A percentile compares a stretch with the other conserved stretches of the same genome.
Conservation (phyloP, 1,284 basidiomycete genomes). For the Pyrrhoderma lamaoense region DNA sequence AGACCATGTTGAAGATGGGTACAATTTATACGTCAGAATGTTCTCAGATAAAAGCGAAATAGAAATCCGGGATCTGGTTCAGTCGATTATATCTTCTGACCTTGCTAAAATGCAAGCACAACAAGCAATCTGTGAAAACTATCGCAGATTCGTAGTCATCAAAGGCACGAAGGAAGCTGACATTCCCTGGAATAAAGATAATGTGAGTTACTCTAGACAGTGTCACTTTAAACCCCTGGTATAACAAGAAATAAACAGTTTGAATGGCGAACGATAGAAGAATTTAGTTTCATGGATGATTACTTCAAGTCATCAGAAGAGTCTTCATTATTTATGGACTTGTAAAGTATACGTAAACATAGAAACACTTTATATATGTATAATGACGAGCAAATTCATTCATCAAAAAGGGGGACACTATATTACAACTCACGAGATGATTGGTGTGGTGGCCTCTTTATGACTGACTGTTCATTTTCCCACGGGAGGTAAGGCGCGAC, state of each 20-base stretch:
- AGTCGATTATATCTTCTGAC: conserved; percentile 13
- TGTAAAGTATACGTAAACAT: too few species aligned
- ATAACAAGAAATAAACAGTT: conserved; percentile 15
- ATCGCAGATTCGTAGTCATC: conserved; percentile 21
- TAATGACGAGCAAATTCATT: too few species aligned
- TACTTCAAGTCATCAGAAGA: not conserved
- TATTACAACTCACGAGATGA: too few species aligned
- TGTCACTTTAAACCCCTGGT: not conserved
- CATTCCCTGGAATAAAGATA: conserved; percentile 16
- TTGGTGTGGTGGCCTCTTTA: too few species aligned
- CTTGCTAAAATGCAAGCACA: conserved; percentile 11
- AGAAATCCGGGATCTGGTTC: not conserved
- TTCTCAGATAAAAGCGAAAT: conserved; percentile 11
- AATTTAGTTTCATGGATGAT: conserved; percentile 13
- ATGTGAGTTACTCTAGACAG: conserved; percentile 15
- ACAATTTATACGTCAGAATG: not conserved
- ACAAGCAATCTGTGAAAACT: conserved; percentile 9
- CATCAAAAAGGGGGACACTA: too few species aligned
- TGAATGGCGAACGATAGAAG: conserved; percentile 18
- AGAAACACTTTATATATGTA: too few species aligned
- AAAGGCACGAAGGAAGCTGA: conserved; percentile 13
- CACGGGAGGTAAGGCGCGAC: too few species aligned
- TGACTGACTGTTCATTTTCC: too few species aligned
- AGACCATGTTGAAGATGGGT: conserved; percentile 12
- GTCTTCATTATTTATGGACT: too few species aligned